These are phyloP conservation scores for Vanrija pseudolonga DNA, from an alignment of 1,284 basidiomycete genomes.

Conservation along the genomic window DNA sequence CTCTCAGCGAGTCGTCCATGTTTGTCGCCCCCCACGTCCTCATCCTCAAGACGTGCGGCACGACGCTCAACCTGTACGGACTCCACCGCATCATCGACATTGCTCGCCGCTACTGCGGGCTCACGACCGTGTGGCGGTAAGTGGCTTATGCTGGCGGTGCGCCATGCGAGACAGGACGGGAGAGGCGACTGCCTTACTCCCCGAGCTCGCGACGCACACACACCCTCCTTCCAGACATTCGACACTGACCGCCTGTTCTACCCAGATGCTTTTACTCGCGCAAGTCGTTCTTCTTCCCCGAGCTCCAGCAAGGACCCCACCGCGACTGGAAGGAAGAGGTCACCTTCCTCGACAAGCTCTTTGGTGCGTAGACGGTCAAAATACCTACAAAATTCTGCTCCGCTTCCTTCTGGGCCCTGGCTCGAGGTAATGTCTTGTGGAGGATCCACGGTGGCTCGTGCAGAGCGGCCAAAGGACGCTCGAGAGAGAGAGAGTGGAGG, in stretches of 20 bases:
- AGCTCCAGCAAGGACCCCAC: conserved; percentile 90
- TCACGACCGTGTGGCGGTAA: conserved; percentile 69
- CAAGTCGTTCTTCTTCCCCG: conserved; percentile 99
- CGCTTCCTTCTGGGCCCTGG: not conserved
- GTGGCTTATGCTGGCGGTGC: conserved; percentile 5
- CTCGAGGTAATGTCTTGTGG: too few relatives aligned
- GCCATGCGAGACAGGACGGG: too few relatives aligned
- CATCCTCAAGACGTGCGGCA: conserved; percentile 98
- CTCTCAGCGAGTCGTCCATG: conserved; percentile 86
- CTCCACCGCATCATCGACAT: conserved; percentile 89
- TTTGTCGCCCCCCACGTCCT: conserved; percentile 94
- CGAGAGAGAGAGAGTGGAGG: too few relatives aligned
- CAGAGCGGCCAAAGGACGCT: not conserved
- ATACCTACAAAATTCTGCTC: not conserved
- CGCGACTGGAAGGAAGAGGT: conserved; percentile 93
- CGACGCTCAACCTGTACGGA: conserved; percentile 93
- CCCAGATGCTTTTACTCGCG: conserved; percentile 82
- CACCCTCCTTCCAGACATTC: too few relatives aligned
- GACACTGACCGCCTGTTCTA: not conserved
- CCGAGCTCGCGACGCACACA: not conserved
- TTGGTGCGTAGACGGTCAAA: conserved; percentile 53
- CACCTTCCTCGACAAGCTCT: conserved; percentile 71
- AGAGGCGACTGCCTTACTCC: too few relatives aligned
- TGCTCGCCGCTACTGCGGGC: conserved; percentile 69
- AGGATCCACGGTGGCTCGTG: not conserved